Evolutionary conservation across 2,329 filamentous ascomycete genomes (phyloP).

Genomic region (Talaromyces piceae): DNA sequence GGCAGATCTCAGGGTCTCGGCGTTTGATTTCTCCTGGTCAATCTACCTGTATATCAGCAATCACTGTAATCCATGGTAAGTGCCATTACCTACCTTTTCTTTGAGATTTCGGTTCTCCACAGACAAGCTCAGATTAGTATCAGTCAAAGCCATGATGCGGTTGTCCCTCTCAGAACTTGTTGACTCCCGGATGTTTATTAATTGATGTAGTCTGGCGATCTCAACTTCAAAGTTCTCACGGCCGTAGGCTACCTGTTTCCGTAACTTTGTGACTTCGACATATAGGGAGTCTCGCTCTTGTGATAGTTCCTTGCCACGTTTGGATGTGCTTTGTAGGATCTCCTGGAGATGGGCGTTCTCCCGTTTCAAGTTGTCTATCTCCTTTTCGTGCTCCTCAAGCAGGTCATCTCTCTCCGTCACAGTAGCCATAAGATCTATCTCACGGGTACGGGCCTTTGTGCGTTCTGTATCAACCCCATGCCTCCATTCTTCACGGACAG

Average conservation of each 20-base stretch:
- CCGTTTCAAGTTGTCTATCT: conserved; percentile 19
- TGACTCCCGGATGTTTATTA: conserved; percentile 6
- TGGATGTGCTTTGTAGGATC: conserved; percentile 13
- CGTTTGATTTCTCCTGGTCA: conserved; percentile 9
- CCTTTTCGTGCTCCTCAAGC: conserved; percentile 35
- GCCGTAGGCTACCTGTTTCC: conserved; percentile 16
- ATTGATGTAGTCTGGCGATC: conserved; percentile 15
- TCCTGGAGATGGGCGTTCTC: conserved; percentile 12
- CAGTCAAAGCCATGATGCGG: conserved; percentile 4
- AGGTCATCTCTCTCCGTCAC: conserved; percentile 40
- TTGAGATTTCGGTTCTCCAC: conserved; percentile 15
- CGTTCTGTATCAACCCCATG: conserved; percentile 19
- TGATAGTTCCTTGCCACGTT: conserved; percentile 17
- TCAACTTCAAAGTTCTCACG: conserved; percentile 20
- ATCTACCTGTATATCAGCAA: neutral
- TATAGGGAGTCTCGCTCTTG: conserved; percentile 15
- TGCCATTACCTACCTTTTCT: conserved; percentile 8
- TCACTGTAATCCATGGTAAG: neutral
- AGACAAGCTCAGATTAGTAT: conserved; percentile 4
- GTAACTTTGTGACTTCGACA: conserved; percentile 1
- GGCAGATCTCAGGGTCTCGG: conserved; percentile 15
- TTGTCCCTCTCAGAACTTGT: conserved; percentile 9
- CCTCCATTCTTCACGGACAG: conserved; percentile 26
- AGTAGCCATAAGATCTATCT: conserved; percentile 37
- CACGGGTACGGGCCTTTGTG: conserved; percentile 27